These are phyloP conservation scores for Pichia membranifaciens DNA, from an alignment of 805 yeast species.

Conservation along the genomic window DNA sequence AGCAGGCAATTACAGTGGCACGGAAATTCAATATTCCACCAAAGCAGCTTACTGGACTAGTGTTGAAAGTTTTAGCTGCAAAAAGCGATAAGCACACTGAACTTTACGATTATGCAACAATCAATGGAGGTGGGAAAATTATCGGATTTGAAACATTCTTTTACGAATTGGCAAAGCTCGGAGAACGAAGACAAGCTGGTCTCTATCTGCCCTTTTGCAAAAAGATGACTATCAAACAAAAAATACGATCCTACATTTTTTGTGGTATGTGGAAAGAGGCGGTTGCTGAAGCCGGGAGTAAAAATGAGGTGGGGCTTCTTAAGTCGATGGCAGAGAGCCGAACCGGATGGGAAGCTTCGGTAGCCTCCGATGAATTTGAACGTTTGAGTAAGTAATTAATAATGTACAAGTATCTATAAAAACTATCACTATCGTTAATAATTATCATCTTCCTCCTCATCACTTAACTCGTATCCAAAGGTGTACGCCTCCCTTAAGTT, in stretches of 20 bases:
- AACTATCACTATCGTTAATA: background rate
- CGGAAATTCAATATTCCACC: conserved; percentile 54
- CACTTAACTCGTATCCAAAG: conserved; percentile 12
- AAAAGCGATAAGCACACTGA: conserved; percentile 53
- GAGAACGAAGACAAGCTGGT: conserved; percentile 55
- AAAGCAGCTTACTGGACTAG: conserved; percentile 48
- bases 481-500: conserved; percentile 11
- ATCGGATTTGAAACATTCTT: conserved; percentile 68
- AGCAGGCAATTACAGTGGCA: conserved; percentile 42
- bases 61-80: conserved; percentile 40
- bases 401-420: background rate
- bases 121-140: conserved; percentile 47
- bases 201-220: conserved; percentile 51
- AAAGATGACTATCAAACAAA: conserved; percentile 33
- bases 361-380: conserved; percentile 18
- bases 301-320: conserved; percentile 7
- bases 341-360: conserved; percentile 4
- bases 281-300: conserved; percentile 6
- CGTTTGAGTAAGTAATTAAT: conserved; percentile 14
- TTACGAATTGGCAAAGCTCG: conserved; percentile 45
- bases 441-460: conserved; percentile 5
- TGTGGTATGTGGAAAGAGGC: conserved; percentile 14
- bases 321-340: conserved; percentile 5
- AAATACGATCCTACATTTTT: conserved; percentile 3
- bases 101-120: conserved; percentile 45